A percentile compares a stretch with the other conserved stretches of the same genome.
Conservation (phyloP, 768 basidiomycete genomes). For the Lentinula sp. region DNA sequence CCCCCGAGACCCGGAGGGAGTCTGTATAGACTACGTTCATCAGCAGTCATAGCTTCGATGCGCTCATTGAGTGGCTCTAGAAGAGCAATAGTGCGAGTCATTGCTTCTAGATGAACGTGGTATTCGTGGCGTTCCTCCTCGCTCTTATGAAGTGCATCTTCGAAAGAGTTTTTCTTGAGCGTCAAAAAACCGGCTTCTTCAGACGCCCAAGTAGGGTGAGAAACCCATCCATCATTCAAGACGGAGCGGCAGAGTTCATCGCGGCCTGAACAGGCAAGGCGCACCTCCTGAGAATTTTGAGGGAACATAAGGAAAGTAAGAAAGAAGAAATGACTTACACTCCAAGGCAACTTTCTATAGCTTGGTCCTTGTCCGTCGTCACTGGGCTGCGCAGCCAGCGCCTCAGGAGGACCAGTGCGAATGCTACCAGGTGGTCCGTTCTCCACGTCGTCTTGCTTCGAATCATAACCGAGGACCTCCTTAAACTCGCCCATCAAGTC, state of each 20-base stretch:
- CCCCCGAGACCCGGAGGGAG: conserved; percentile 89
- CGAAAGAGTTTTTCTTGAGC: conserved; percentile 95
- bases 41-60: conserved; percentile 82
- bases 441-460: conserved; percentile 50
- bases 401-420: conserved; percentile 69
- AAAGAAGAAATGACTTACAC: conserved; percentile 47
- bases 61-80: conserved; percentile 83
- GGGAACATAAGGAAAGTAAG: neutral
- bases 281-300: conserved; percentile 59
- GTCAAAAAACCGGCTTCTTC: conserved; percentile 93
- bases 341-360: conserved; percentile 84
- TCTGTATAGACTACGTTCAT: conserved; percentile 78
- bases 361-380: conserved; percentile 90
- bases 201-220: conserved; percentile 97
- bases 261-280: conserved; percentile 87
- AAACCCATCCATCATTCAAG: conserved; percentile 96
- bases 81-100: conserved; percentile 83
- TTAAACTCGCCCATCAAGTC: conserved; percentile 83
- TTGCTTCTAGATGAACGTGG: conserved; percentile 90
- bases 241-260: conserved; percentile 94
- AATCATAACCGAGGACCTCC: conserved; percentile 78
- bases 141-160: conserved; percentile 92
- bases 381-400: conserved; percentile 70
- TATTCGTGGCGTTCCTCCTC: conserved; percentile 99
- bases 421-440: conserved; percentile 76